Evolutionary conservation across 345 rosid genomes (phyloP), one percentile per base, ranked within the genome.

Genomic region (Eucalyptus regnans): DNA sequence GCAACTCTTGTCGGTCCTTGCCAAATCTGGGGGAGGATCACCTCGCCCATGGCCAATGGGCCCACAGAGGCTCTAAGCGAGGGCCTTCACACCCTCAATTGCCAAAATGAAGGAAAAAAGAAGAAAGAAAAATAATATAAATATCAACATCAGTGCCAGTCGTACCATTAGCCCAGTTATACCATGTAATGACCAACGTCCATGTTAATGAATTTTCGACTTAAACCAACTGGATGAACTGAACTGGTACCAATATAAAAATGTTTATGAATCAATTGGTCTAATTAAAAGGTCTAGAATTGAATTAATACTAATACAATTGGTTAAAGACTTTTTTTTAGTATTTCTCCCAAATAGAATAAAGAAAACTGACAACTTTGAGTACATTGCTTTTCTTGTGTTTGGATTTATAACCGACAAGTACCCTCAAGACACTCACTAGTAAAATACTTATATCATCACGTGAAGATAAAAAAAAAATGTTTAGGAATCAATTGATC

Each of bases 141-240:
- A 56, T 23, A 23, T 9, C 11, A 56, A 56, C 0, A 0, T 9
- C 3, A 1, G 2, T 8, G 12, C 12, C 29, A 0, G 0, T 56
- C 12, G 2, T 56, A 22, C 62, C 29, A 56, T 23, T 18, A 0
- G 4, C 12, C 12, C 1, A 5, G 0, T 0, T 1, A 2, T 56
- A 22, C 6, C 6, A 23, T 10, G 3, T 56, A 56, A 56, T 52
- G 23, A 18, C 0, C 1, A 0, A 0, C 12, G 0, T 56, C 62
- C 1, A 27, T 1, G 0, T 33, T 4, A 27, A 13, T 2, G 4
- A 12, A 12, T 29, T 62, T 62, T 3, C 0, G 0, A 13, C 2
- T 29, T 5, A 62, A 62, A 62, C 12, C 1, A 6, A 0, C 0
- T 1, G 0, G 1, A 60, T 60, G 8, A 27, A 62, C 0, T 62